Evolutionary conservation across 345 rosid genomes (phyloP).

Genomic region (Anastatica hierochuntica): DNA sequence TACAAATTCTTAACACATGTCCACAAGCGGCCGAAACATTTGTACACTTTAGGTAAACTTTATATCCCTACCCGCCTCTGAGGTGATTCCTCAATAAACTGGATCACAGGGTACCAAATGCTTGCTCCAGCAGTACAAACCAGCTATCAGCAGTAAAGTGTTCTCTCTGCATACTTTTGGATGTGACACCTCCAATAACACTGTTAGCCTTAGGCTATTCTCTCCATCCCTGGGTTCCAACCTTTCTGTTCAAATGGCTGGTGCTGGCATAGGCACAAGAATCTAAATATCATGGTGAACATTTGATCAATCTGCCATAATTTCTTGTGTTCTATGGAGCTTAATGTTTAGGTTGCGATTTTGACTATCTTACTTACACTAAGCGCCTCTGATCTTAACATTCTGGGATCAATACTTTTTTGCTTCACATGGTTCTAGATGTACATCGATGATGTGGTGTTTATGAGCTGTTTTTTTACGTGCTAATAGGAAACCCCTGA

Average conservation of each 20-base stretch:
- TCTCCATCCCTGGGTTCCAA: constrained; percentile 29
- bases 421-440: neutral
- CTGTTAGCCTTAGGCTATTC: constrained; percentile 36
- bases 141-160: constrained; percentile 37
- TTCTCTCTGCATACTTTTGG: constrained; percentile 37
- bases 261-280: constrained; percentile 41
- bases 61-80: constrained; percentile 26
- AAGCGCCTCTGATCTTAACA: neutral
- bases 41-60: neutral
- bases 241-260: constrained; percentile 25
- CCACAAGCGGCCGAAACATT: neutral
- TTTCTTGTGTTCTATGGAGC: neutral
- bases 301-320: constrained; percentile 15
- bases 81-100: constrained; percentile 36
- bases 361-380: neutral
- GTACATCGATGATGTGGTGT: neutral
- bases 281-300: constrained; percentile 44
- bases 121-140: constrained; percentile 39
- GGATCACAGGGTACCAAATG: constrained; percentile 66
- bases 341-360: neutral
- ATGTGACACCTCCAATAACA: constrained; percentile 31
- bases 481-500: constrained; percentile 43
- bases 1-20: neutral
- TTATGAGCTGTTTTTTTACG: constrained; percentile 10
- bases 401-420: neutral